A percentile compares a stretch with the other conserved stretches of the same genome.
Evolutionary conservation across 345 rosid genomes (phyloP).

Genomic region (Gossypium longicalyx): DNA sequence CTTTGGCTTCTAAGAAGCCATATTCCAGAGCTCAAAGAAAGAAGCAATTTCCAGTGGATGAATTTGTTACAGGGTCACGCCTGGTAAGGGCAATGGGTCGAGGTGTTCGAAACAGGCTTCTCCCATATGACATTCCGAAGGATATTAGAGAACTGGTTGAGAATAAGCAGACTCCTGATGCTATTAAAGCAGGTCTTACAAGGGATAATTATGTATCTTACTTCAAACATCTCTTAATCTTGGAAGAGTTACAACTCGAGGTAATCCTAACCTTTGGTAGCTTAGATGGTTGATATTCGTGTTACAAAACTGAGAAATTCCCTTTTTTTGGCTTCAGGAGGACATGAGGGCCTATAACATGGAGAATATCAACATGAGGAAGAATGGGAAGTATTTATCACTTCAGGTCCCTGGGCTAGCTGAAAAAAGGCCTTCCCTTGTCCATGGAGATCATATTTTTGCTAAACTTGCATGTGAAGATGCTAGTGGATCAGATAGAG

Average conservation of each 20-base stretch:
- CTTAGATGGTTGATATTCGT: not conserved
- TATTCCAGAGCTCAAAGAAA: slow-evolving; percentile 47
- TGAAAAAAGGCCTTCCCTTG: slow-evolving; percentile 89
- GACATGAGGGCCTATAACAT: slow-evolving; percentile 71
- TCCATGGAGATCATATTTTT: slow-evolving; percentile 66
- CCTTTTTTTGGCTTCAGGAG: slow-evolving; percentile 41
- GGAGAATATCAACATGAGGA: slow-evolving; percentile 61
- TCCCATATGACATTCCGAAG: slow-evolving; percentile 56
- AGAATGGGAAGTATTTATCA: slow-evolving; percentile 47
- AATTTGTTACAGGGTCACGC: slow-evolving; percentile 40
- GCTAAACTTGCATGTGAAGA: slow-evolving; percentile 39
- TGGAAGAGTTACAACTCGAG: slow-evolving; percentile 90
- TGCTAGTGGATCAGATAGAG: slow-evolving; percentile 17
- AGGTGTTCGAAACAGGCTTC: slow-evolving; percentile 46
- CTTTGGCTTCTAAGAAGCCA: slow-evolving; percentile 51
- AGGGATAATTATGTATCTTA: slow-evolving; percentile 44
- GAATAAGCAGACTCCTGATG: slow-evolving; percentile 50
- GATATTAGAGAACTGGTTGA: slow-evolving; percentile 56
- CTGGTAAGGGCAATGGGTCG: slow-evolving; percentile 31
- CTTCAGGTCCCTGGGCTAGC: slow-evolving; percentile 88
- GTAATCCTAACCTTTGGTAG: slow-evolving; percentile 27
- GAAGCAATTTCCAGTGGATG: slow-evolving; percentile 45
- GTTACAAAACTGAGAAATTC: not conserved
- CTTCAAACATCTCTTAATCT: slow-evolving; percentile 57
- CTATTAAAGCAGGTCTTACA: slow-evolving; percentile 41